These are phyloP conservation scores for Exophiala phaeomuriformis DNA, from an alignment of 2,329 filamentous ascomycete genomes.

Conservation along the genomic window DNA sequence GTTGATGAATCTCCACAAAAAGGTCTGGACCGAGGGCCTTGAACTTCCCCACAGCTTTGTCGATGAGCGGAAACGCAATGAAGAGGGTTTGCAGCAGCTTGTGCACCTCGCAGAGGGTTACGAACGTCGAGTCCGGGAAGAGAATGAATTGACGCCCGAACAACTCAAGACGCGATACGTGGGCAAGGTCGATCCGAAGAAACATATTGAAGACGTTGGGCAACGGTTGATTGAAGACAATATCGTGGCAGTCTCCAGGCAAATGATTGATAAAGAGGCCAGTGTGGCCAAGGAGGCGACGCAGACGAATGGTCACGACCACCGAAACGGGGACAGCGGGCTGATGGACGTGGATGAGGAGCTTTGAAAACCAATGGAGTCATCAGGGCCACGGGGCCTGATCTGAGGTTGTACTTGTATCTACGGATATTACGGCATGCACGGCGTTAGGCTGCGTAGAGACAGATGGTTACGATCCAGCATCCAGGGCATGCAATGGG, in stretches of 20 bases:
- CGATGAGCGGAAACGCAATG: slow-evolving; percentile 73
- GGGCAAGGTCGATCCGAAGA: slow-evolving; percentile 98
- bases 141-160: slow-evolving; percentile 93
- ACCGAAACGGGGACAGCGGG: slow-evolving; percentile 44
- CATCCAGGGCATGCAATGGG: not conserved
- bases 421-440: slow-evolving; percentile 12
- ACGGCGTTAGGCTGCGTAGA: slow-evolving; percentile 12
- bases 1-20: slow-evolving; percentile 99
- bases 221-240: slow-evolving; percentile 98
- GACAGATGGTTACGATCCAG: slow-evolving; percentile 1
- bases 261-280: slow-evolving; percentile 99
- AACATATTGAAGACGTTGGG: slow-evolving; percentile 94
- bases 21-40: slow-evolving; percentile 96
- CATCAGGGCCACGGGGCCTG: not conserved
- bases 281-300: slow-evolving; percentile 70
- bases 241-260: slow-evolving; percentile 93
- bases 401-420: slow-evolving; percentile 16
- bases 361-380: slow-evolving; percentile 30
- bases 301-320: slow-evolving; percentile 36
- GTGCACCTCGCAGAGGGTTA: slow-evolving; percentile 90
- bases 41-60: slow-evolving; percentile 97
- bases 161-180: slow-evolving; percentile 98
- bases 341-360: slow-evolving; percentile 65
- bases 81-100: slow-evolving; percentile 78
- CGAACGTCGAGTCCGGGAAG: slow-evolving; percentile 97